Conservation (phyloP, 768 basidiomycete species). For the Boletellus sp. region DNA sequence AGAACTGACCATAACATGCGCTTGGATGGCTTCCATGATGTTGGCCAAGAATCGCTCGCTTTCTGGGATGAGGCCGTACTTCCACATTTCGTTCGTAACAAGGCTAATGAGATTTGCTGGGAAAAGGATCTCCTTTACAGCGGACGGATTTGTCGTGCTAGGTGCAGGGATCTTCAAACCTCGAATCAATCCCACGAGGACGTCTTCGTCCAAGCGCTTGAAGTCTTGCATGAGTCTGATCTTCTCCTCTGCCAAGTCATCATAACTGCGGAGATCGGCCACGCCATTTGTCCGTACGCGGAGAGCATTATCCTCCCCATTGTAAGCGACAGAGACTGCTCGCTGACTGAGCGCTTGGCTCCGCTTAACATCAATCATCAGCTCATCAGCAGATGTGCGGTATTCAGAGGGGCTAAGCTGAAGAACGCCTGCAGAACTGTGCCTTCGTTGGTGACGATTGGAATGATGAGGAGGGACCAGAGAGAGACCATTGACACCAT, state of each 20-base stretch:
- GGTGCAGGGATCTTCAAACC: conserved; percentile 92
- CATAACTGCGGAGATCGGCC: conserved; percentile 68
- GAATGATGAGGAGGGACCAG: conserved; percentile 34
- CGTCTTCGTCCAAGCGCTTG: conserved; percentile 88
- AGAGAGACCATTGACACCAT: conserved; percentile 40
- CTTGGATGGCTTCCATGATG: conserved; percentile 97
- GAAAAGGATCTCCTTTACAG: conserved; percentile 96
- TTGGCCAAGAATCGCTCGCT: conserved; percentile 98
- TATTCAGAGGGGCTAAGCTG: conserved; percentile 54
- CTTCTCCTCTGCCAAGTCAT: conserved; percentile 94
- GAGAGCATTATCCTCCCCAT: conserved; percentile 72
- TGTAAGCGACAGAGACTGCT: conserved; percentile 85
- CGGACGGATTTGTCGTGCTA: conserved; percentile 85
- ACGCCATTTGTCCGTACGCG: conserved; percentile 64
- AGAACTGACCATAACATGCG: conserved; percentile 89
- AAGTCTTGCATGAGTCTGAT: conserved; percentile 89
- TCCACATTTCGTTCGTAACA: conserved; percentile 99
- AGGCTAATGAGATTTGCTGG: conserved; percentile 97
- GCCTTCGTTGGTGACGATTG: conserved; percentile 73
- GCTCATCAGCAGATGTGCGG: conserved; percentile 74
- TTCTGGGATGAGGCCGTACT: conserved; percentile 93
- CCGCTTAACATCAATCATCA: conserved; percentile 70
- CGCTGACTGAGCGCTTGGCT: conserved; percentile 71
- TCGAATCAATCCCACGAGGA: conserved; percentile 84
- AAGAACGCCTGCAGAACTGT: conserved; percentile 83